Percentiles rank a stretch among this genome's conserved stretches.
Conservation (phyloP, 1,139 yeast genomes). For the Blastobotrys malaysiensis region DNA sequence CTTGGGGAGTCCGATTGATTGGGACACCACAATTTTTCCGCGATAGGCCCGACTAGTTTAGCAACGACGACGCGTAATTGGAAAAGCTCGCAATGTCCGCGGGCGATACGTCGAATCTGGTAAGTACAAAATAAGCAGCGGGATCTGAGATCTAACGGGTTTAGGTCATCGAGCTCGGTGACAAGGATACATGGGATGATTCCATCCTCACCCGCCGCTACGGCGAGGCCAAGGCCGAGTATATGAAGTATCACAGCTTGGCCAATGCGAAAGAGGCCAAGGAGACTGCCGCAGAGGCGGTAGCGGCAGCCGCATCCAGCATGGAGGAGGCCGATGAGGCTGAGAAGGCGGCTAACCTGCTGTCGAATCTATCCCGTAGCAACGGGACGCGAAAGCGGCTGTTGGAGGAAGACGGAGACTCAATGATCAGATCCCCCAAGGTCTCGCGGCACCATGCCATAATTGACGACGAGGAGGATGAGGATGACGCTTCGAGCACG, state of each 20-base stretch:
- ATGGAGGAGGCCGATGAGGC: not conserved
- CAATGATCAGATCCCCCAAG: not conserved
- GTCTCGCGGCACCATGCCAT: not conserved
- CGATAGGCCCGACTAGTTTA: not conserved
- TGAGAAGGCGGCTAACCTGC: not conserved
- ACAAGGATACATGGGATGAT: constrained; percentile 29
- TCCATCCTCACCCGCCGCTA: constrained; percentile 21
- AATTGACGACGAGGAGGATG: not conserved
- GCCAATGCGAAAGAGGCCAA: constrained; percentile 4
- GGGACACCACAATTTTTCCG: not conserved
- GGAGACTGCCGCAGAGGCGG: constrained; percentile 5
- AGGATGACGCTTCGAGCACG: not conserved
- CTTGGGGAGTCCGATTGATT: too few relatives aligned
- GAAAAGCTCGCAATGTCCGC: not conserved
- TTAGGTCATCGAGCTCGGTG: constrained; percentile 13
- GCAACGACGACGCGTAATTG: too few relatives aligned
- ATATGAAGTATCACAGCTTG: constrained; percentile 22
- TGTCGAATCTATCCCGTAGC: not conserved
- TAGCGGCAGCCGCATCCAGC: constrained; percentile 2
- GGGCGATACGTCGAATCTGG: not conserved
- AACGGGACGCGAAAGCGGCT: not conserved
- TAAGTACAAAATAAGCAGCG: not conserved
- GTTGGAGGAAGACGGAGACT: not conserved
- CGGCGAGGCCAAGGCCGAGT: constrained; percentile 26
- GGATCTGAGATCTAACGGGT: not conserved